Evolutionary conservation across 208 protist species (phyloP), one percentile per base, ranked within the genome.

Genomic region (Strigomonas galati): DNA sequence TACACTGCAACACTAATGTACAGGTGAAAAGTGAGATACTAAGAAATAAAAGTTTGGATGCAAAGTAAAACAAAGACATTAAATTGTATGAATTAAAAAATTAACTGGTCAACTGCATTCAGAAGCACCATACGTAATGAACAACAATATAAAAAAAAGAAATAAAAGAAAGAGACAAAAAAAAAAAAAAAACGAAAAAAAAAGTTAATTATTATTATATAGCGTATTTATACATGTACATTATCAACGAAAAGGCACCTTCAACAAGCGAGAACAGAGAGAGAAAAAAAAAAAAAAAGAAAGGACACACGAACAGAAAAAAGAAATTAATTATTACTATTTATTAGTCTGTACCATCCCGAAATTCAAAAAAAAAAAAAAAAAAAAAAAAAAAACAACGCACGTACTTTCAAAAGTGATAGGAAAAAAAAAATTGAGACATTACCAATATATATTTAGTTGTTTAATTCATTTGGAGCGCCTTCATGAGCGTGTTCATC

Each of bases 401-500:
- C 31, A 30, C 27, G 65, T 14, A 44, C 14, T 44, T 7, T 54
- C 19, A 21, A 23, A 32, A 31, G 61, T n/a, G 28, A 31, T 53
- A 5, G 51, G 14, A 10, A 6, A 44, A 14, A 44, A 44, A 17
- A 14, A 49, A 24, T 40, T 54, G 40, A 9, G 24, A 10, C 37
- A 26, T 19, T 37, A 54, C 56, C 21, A 17, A 6, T 66, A 62
- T 28, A 62, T 32, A 62, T 4, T 19, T 15, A 14, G 9, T 44
- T 7, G 28, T 26, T 70, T 81, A 94, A 57, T 84, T 76, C 52
- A 94, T 92, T 21, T 88, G 72, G 14, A 94, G 60, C 2, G 77
- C 81, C 17, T 66, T 65, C 70, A 87, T 83, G n/a, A 94, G 62
- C 9, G 61, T 48, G 3, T 78, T 77, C 37, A 94, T 72, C 86